Percentiles rank a stretch among this genome's conserved stretches.
Conservation (phyloP, 2,329 filamentous ascomycete species). For the Calonectria fujianensis region DNA sequence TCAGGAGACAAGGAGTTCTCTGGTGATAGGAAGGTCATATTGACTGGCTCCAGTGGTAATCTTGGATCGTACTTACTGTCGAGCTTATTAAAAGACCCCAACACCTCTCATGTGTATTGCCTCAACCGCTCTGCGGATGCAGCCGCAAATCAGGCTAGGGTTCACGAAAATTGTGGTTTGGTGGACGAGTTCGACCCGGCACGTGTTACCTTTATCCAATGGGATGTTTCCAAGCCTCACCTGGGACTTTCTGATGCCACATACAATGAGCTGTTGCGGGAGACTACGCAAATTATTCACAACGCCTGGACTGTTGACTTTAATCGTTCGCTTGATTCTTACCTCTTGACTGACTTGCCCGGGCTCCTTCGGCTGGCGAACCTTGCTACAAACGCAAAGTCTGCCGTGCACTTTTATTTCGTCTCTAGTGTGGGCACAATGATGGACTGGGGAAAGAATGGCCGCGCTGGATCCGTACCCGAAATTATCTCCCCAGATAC, state of each 20-base stretch:
- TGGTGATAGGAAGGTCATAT: background rate
- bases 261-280: background rate
- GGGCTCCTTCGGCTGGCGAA: constrained; percentile 1
- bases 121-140: constrained; percentile 3
- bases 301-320: constrained; percentile 21
- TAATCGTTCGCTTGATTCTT: constrained; percentile 4
- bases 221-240: background rate
- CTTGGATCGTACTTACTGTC: constrained; percentile 10
- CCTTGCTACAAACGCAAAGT: background rate
- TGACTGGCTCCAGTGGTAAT: constrained; percentile 11
- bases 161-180: background rate
- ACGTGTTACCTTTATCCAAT: constrained; percentile 8
- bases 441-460: constrained; percentile 4
- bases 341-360: background rate
- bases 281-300: constrained; percentile 1
- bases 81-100: background rate
- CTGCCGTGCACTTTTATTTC: constrained; percentile 1
- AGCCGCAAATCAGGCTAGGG: background rate
- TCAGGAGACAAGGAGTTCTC: background rate
- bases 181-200: background rate
- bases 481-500: background rate
- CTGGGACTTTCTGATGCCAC: background rate
- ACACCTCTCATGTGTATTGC: background rate
- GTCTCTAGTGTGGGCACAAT: constrained; percentile 15
- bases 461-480: background rate